Evolutionary conservation across 1,139 yeast genomes (phyloP).

Genomic region (Eremothecium sinecaudum): DNA sequence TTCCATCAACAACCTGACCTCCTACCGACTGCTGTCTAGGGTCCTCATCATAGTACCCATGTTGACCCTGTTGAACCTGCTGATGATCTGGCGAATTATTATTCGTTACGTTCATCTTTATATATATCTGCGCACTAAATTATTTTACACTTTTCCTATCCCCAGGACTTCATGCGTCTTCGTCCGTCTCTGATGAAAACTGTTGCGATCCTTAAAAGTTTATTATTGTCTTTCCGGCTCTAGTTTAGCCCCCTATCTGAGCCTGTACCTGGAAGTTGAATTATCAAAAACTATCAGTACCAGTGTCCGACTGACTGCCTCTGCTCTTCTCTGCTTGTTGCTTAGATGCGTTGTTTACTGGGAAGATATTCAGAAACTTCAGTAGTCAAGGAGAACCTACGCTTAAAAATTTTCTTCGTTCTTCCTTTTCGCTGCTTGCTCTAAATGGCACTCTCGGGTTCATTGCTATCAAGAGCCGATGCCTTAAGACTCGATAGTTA

Average conservation of each 20-base stretch:
- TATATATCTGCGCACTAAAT: background rate
- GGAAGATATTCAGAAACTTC: constrained; percentile 6
- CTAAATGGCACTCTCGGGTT: too few relatives aligned
- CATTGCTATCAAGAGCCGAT: too few relatives aligned
- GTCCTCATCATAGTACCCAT: constrained; percentile 8
- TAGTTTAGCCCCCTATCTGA: too few relatives aligned
- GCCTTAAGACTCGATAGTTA: too few relatives aligned
- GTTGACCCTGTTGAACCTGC: constrained; percentile 10
- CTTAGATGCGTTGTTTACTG: constrained; percentile 4
- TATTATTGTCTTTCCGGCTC: too few relatives aligned
- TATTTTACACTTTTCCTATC: too few relatives aligned
- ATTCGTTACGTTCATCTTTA: constrained; percentile 9
- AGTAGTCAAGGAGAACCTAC: constrained; percentile 2
- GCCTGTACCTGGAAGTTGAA: background rate
- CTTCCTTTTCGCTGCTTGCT: too few relatives aligned
- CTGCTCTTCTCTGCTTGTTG: background rate
- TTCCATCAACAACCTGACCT: background rate
- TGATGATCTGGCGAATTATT: constrained; percentile 8
- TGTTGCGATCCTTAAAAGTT: too few relatives aligned
- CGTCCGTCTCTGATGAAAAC: too few relatives aligned
- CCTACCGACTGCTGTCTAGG: constrained; percentile 1
- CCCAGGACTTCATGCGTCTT: too few relatives aligned
- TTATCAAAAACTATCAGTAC: too few relatives aligned
- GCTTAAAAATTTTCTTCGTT: background rate
- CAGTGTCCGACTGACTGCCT: too few relatives aligned